Evolutionary conservation across 2,329 filamentous ascomycete species (phyloP).

Genomic region (Bipolaris sorokiniana): DNA sequence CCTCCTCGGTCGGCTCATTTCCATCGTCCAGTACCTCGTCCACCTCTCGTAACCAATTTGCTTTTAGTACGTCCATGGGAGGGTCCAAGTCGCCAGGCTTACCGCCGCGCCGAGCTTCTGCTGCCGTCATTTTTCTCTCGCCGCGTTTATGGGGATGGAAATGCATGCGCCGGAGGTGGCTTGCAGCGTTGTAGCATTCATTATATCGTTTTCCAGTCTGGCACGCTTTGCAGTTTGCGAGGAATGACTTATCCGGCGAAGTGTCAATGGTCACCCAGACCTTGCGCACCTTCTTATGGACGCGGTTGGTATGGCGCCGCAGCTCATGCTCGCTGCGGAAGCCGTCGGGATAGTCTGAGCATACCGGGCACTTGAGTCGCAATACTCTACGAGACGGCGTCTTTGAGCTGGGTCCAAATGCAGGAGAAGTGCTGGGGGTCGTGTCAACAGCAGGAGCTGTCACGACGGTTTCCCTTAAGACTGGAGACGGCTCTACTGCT

Average conservation of each 20-base stretch:
- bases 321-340: constrained; percentile 85
- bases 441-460: constrained; percentile 36
- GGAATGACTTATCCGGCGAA: constrained; percentile 65
- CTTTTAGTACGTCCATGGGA: constrained; percentile 66
- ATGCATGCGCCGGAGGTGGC: constrained; percentile 85
- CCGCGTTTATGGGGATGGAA: constrained; percentile 73
- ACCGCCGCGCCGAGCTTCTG: constrained; percentile 64
- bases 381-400: constrained; percentile 41
- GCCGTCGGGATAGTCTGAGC: constrained; percentile 74
- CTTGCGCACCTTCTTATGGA: constrained; percentile 68
- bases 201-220: constrained; percentile 78
- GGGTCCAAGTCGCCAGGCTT: constrained; percentile 62
- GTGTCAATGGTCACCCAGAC: constrained; percentile 71
- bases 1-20: constrained; percentile 31
- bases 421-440: constrained; percentile 41
- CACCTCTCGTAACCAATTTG: constrained; percentile 64
- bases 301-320: constrained; percentile 61
- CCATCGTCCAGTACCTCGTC: constrained; percentile 52
- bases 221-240: constrained; percentile 85
- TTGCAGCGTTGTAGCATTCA: constrained; percentile 92
- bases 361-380: constrained; percentile 64
- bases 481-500: constrained; percentile 31
- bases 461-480: constrained; percentile 39
- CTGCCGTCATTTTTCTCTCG: constrained; percentile 61
- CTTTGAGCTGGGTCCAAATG: constrained; percentile 38